Conservation (phyloP, 176 grass and related monocot species). For the Oryza meyeriana region DNA sequence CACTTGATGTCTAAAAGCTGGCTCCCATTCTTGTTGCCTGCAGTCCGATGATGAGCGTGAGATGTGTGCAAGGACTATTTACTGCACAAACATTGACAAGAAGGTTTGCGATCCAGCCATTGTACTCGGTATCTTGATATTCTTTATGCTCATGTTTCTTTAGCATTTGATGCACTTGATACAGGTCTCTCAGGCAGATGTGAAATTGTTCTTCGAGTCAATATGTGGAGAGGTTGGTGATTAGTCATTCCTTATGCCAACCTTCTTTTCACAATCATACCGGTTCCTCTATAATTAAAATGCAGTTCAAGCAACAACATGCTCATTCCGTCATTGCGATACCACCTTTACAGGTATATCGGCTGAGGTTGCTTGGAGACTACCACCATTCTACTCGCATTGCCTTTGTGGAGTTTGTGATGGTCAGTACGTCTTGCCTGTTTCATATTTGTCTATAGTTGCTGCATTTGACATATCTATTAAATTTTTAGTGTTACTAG, state of each 20-base stretch:
- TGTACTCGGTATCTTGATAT: neutral
- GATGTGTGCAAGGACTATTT: conserved; percentile 98
- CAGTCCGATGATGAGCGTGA: conserved; percentile 98
- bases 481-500: conserved; percentile 5
- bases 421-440: conserved; percentile 47
- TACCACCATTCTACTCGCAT: conserved; percentile 95
- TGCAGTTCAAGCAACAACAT: conserved; percentile 21
- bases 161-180: conserved; percentile 35
- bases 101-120: conserved; percentile 56
- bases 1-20: conserved; percentile 25
- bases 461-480: neutral
- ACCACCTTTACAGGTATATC: conserved; percentile 63
- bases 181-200: conserved; percentile 94
- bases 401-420: conserved; percentile 98
- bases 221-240: conserved; percentile 93
- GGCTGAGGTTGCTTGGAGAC: conserved; percentile 97
- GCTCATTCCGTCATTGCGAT: conserved; percentile 15
- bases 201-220: conserved; percentile 98
- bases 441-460: conserved; percentile 6
- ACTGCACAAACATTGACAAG: conserved; percentile 99
- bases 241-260: conserved; percentile 16
- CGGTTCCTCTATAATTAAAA: neutral
- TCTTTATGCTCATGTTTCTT: conserved; percentile 5
- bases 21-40: neutral
- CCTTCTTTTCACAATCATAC: neutral